phyloP scores from a whole-genome alignment of 768 basidiomycete species.

The Glaciozyma martinii region DNA sequence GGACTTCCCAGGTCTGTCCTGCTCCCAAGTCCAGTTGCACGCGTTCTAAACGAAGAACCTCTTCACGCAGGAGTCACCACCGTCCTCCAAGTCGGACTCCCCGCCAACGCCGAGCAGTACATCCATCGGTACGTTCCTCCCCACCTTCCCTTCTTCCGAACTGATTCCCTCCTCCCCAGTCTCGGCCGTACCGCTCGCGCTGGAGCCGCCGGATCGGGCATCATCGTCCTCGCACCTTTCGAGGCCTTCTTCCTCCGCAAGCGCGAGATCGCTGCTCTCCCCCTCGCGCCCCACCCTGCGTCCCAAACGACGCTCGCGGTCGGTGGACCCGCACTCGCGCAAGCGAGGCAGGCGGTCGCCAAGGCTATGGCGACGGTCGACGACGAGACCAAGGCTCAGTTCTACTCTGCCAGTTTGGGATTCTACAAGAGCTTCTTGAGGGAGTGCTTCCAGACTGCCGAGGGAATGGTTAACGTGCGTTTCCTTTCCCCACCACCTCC shows the following conservation, averaged over 20 bases:
- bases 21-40: not conserved
- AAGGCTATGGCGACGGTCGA: constrained; percentile 40
- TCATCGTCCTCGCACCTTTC: constrained; percentile 49
- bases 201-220: constrained; percentile 44
- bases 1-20: constrained; percentile 21
- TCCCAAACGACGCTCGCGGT: constrained; percentile 9
- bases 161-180: constrained; percentile 36
- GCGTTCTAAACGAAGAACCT: not conserved
- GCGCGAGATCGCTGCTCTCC: constrained; percentile 43
- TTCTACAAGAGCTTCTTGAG: constrained; percentile 47
- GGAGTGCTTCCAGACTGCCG: constrained; percentile 5
- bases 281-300: constrained; percentile 40
- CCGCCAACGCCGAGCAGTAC: constrained; percentile 41
- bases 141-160: not conserved
- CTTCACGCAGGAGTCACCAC: constrained; percentile 45
- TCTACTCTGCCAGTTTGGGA: constrained; percentile 52
- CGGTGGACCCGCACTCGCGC: not conserved
- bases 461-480: constrained; percentile 32
- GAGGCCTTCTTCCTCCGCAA: constrained; percentile 49
- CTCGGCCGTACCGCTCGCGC: constrained; percentile 44
- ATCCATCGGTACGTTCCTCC: constrained; percentile 17
- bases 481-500: not conserved
- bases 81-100: constrained; percentile 49
- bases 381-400: constrained; percentile 45
- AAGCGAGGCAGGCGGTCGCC: constrained; percentile 29